Percentiles rank a stretch among this genome's conserved stretches.
phyloP scores from a whole-genome alignment of 192 early-diverging fungal species.

The Pilaira anomala region DNA sequence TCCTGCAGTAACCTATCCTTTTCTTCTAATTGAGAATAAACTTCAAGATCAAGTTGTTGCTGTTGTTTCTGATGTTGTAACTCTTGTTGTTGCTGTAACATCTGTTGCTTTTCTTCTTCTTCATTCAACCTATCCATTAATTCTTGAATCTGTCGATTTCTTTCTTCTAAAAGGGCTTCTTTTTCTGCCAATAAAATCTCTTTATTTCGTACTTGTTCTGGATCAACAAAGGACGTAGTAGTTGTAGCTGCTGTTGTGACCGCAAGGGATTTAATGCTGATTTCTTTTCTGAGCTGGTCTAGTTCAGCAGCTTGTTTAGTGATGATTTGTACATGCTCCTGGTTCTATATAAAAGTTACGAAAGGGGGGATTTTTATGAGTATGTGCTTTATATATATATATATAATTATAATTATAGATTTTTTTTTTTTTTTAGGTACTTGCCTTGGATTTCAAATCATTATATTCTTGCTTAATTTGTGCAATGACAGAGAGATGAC shows the following conservation, averaged over 20 bases:
- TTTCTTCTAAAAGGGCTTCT: constrained; percentile 10
- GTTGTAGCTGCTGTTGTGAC: too few species aligned
- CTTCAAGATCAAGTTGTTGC: not conserved
- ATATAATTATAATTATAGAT: not conserved
- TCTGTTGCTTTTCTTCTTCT: not conserved
- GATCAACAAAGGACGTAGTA: too few species aligned
- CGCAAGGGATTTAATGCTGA: not conserved
- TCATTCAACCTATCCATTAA: not conserved
- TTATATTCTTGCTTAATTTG: constrained; percentile 12
- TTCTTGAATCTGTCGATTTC: constrained; percentile 2
- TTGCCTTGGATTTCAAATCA: constrained; percentile 18
- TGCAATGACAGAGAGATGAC: too few species aligned
- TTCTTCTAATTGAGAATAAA: constrained; percentile 16
- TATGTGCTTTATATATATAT: not conserved
- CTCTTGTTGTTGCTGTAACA: too few species aligned
- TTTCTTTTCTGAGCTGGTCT: constrained; percentile 24
- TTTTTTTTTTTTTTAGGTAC: not conserved
- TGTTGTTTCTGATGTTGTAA: too few species aligned
- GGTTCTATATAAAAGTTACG: constrained; percentile 22
- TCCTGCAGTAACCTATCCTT: constrained; percentile 24
- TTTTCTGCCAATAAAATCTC: too few species aligned
- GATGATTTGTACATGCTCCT: constrained; percentile 31
- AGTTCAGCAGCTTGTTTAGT: constrained; percentile 29
- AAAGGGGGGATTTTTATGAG: not conserved
- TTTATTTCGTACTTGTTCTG: too few species aligned